phyloP scores from a whole-genome alignment of 129 eudicot genomes.

The Chrysanthemum lavandulifolium region DNA sequence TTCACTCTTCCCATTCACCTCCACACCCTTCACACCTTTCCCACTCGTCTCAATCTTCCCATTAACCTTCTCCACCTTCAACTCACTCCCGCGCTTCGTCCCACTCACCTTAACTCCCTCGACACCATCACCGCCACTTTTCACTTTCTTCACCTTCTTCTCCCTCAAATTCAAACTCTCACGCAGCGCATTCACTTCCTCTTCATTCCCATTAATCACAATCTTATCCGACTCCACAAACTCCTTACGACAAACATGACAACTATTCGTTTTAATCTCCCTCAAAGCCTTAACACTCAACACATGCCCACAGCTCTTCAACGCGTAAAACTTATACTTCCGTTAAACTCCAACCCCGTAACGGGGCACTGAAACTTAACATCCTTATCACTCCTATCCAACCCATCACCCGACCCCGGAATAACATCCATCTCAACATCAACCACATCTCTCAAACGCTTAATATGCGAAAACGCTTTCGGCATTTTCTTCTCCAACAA shows the following conservation, averaged over 20 bases:
- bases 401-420: slow-evolving; percentile 28
- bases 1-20: slow-evolving; percentile 31
- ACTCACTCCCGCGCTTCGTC: slow-evolving; percentile 43
- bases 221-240: slow-evolving; percentile 72
- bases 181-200: slow-evolving; percentile 64
- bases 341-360: slow-evolving; percentile 77
- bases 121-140: neutral
- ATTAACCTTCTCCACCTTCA: slow-evolving; percentile 62
- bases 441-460: slow-evolving; percentile 90
- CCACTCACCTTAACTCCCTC: slow-evolving; percentile 28
- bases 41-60: slow-evolving; percentile 44
- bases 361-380: slow-evolving; percentile 75
- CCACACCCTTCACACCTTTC: slow-evolving; percentile 39
- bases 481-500: slow-evolving; percentile 67
- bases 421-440: slow-evolving; percentile 44
- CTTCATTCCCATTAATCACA: slow-evolving; percentile 75
- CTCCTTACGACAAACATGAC: slow-evolving; percentile 84
- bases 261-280: slow-evolving; percentile 72
- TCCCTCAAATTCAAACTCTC: slow-evolving; percentile 22
- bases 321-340: slow-evolving; percentile 70
- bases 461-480: slow-evolving; percentile 59
- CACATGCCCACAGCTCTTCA: slow-evolving; percentile 81
- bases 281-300: slow-evolving; percentile 80
- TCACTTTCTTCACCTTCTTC: slow-evolving; percentile 52
- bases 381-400: slow-evolving; percentile 4